Evolutionary conservation across 2,329 filamentous ascomycete species (phyloP), one percentile per base, ranked within the genome.

Genomic region (Ophiocordyceps camponoti-floridani): DNA sequence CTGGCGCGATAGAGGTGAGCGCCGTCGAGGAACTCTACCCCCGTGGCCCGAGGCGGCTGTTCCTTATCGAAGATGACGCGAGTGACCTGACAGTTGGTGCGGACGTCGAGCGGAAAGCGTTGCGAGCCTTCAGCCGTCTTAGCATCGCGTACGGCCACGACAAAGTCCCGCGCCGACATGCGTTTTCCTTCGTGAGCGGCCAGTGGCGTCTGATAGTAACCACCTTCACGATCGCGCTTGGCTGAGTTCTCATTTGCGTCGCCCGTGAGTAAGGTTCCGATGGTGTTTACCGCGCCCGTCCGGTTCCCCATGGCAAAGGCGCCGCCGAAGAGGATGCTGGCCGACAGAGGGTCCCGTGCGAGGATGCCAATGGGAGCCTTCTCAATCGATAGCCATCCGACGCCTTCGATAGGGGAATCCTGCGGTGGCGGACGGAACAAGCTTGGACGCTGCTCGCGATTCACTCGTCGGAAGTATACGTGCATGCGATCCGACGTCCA

Each of bases 401-500:
- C 52, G 49, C 66, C 72, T 12, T 37, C 33, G 33, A n/a, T n/a
- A 12, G 16, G 5, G 14, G 33, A 14, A 7, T 7, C 6, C 33
- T n/a, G 13, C 8, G 13, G 33, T 37, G 33, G 10, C 31, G n/a
- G 13, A 5, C 13, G 31, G 8, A n/a, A n/a, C 8, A 46, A 45
- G 28, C 49, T 46, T 18, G 54, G 45, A 54, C 79, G 75, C 27
- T 63, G 53, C 60, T 70, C 71, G 41, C 66, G 65, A 59, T 82
- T 77, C 11, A 80, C 55, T 52, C 66, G 69, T 52, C 64, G 56
- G 46, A 73, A 74, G 57, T 79, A 77, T 48, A 68, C 62, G 47
- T 75, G 65, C 75, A 82, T 80, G 48, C 75, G 75, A 5, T 62
- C 59, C 0, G 75, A 62, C 0, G 62, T 58, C 77, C 77, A 82